Evolutionary conservation across 306 rosid species (phyloP).

Genomic region (Ceratonia siliqua): DNA sequence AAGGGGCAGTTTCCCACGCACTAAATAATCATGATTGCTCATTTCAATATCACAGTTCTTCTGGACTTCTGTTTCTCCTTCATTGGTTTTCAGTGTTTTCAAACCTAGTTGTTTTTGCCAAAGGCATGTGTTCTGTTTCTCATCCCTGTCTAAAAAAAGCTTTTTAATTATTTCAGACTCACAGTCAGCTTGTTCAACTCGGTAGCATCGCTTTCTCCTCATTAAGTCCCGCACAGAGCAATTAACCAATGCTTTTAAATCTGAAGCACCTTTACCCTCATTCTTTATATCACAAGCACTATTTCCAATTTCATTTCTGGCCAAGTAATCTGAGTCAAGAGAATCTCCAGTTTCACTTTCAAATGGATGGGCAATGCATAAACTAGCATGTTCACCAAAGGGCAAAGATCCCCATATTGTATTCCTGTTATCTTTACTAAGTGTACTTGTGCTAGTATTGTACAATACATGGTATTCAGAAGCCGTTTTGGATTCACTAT

Average conservation of each 20-base stretch:
- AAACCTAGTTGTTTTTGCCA: constrained; percentile 38
- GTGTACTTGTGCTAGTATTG: constrained; percentile 37
- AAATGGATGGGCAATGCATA: constrained; percentile 27
- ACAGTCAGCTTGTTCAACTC: constrained; percentile 46
- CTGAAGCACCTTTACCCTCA: constrained; percentile 34
- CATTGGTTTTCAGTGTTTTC: constrained; percentile 25
- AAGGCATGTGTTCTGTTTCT: constrained; percentile 38
- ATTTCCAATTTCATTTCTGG: constrained; percentile 35
- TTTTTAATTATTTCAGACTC: constrained; percentile 44
- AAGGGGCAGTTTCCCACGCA: constrained; percentile 38
- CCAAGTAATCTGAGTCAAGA: constrained; percentile 35
- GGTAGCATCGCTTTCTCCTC: constrained; percentile 76
- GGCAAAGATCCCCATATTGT: constrained; percentile 76
- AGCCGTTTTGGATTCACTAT: constrained; percentile 38
- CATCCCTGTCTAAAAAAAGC: constrained; percentile 41
- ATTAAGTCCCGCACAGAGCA: constrained; percentile 85
- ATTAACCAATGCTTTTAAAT: constrained; percentile 44
- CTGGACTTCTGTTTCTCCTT: constrained; percentile 37
- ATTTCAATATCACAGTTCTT: constrained; percentile 35
- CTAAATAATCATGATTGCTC: constrained; percentile 36
- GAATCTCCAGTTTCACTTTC: constrained; percentile 40
- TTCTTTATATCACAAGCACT: constrained; percentile 37
- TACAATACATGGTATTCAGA: constrained; percentile 38
- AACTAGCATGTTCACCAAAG: constrained; percentile 35
- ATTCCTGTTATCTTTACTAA: constrained; percentile 48